Evolutionary conservation across 768 basidiomycete genomes (phyloP), one percentile per base, ranked within the genome.

Genomic region (Phylloporus arenicola): DNA sequence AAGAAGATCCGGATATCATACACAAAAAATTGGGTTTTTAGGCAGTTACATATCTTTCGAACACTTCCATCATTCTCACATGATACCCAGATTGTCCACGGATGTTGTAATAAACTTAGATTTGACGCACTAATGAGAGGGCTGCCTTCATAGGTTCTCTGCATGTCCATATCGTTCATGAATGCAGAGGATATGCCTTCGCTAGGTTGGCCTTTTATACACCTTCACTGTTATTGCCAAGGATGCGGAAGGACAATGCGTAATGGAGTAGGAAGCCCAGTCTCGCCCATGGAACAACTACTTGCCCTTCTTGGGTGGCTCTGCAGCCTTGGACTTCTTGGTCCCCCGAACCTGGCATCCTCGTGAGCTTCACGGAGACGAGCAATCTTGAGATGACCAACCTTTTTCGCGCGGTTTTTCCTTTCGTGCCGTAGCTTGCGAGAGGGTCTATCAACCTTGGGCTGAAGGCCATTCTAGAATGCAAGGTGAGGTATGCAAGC

Each of bases 361-460:
- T 63, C 30, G 60, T 60, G 45, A 62, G 57, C 37, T 13, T 31
- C 5, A 43, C 47, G 19, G 48, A 14, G 41, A 17, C 20, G 12
- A 35, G 53, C 34, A 22, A 45, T 22, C 19, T 24, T 34, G 52
- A 17, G 24, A 27, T 12, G 45, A 61, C 72, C n/a, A 42, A 92
- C 94, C 86, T 97, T 98, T 88, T 99, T 99, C 56, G 88, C 82
- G 69, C 95, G 86, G 77, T 99, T 99, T 83, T 99, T 99, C 65
- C 96, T 84, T 79, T 98, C 95, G 79, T 98, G 97, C 73, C 96
- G 87, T 73, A 98, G 84, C 72, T 98, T 98, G 67, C 96, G 88
- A 57, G 92, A 92, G 47, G 95, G 76, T 72, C 86, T 92, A 38
- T 92, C 89, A 56, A 86, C 84, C 77, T 97, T 96, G 56, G 77